A percentile compares a stretch with the other conserved stretches of the same genome.
These are phyloP conservation scores for Cyclotella kingstonii DNA, from an alignment of 108 stramenopile genomes.

Conservation along the genomic window DNA sequence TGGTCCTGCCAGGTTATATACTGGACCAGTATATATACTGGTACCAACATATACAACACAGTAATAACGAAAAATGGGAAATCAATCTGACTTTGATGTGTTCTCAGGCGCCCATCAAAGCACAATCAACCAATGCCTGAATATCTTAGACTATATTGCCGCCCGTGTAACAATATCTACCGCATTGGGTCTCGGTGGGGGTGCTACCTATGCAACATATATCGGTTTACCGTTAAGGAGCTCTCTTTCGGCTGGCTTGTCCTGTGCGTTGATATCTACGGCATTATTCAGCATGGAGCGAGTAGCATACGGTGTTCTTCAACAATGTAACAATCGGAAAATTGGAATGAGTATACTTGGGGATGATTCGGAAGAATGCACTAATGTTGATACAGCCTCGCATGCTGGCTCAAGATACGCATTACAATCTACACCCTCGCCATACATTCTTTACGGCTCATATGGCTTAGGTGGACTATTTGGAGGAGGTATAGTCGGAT, in stretches of 20 bases:
- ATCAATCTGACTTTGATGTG: not conserved
- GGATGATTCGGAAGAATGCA: not conserved
- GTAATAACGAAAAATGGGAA: too few relatives aligned
- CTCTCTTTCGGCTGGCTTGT: slow-evolving; percentile 43
- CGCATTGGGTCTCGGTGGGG: slow-evolving; percentile 44
- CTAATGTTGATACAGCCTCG: not conserved
- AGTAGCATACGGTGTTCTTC: slow-evolving; percentile 33
- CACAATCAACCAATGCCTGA: slow-evolving; percentile 23
- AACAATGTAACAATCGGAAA: slow-evolving; percentile 1
- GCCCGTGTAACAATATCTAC: slow-evolving; percentile 51
- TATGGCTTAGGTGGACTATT: slow-evolving; percentile 63
- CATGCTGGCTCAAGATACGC: slow-evolving; percentile 9
- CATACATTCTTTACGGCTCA: slow-evolving; percentile 40
- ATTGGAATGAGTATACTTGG: too few relatives aligned
- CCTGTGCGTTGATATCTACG: slow-evolving; percentile 66
- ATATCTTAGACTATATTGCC: slow-evolving; percentile 44
- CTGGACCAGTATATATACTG: too few relatives aligned
- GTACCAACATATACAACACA: too few relatives aligned
- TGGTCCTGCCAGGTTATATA: too few relatives aligned
- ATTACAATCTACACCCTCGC: slow-evolving; percentile 7
- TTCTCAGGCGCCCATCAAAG: not conserved
- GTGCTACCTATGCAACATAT: slow-evolving; percentile 47
- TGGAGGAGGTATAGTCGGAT: slow-evolving; percentile 64
- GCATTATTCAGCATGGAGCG: slow-evolving; percentile 64
- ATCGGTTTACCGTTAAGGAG: slow-evolving; percentile 54